Evolutionary conservation across 2,329 filamentous ascomycete species (phyloP), one percentile per base, ranked within the genome.

Genomic region (Phyllosticta capitalensis): DNA sequence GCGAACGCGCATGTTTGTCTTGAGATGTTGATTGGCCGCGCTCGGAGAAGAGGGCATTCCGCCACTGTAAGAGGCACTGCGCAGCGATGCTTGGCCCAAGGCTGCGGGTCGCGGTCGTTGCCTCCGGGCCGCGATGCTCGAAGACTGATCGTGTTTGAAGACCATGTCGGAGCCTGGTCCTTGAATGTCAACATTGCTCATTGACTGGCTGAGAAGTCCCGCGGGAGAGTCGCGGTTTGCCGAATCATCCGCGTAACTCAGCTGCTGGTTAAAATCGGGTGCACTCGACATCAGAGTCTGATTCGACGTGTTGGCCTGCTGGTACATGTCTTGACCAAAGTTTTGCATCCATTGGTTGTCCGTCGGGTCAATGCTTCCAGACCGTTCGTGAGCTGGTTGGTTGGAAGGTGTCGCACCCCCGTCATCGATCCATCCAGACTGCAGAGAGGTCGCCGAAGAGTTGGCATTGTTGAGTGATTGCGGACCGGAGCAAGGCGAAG

Each of bases 41-140:
- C 67, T 67, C 30, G 75, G 72, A 48, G 77, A 69, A 61, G 74
- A 72, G 22, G 70, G 69, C 70, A 75, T 70, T 9, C 71, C 68
- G 50, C 70, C 69, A 26, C 68, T 72, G 65, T 76, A 76, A 0
- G 75, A 76, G 33, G 68, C 73, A 64, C 74, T 79, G 64, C 69
- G 68, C 61, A 70, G 67, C 52, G 69, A 74, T 63, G 62, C 75
- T 55, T 67, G 69, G 63, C 66, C 75, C 62, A 73, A 69, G 57
- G 70, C 75, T 61, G 72, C 73, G 61, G 69, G 75, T 20, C 68
- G 70, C 14, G 67, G 62, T 57, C 73, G 71, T 52, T 76, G 75
- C 54, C 75, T 66, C 21, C 75, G 67, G 6, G 71, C 69, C 28
- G 75, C 75, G 61, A 77, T 73, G 61, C 70, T 74, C 1, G 73